phyloP scores from a whole-genome alignment of 768 basidiomycete species.

The Tylopilus intermedius region DNA sequence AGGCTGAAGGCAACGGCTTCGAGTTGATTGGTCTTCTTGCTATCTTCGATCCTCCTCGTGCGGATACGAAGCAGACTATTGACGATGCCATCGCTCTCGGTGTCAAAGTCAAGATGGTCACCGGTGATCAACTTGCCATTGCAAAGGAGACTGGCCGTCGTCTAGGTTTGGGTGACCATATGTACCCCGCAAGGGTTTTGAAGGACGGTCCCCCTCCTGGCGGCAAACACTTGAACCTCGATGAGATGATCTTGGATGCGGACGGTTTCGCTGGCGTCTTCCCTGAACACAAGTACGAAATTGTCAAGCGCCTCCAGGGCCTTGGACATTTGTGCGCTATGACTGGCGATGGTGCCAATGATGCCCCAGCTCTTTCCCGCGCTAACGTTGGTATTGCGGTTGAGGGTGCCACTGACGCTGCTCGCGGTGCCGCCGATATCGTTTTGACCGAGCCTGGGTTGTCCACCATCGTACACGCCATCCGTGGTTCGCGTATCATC shows the following conservation, averaged over 20 bases:
- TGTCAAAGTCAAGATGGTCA: conserved; percentile 99
- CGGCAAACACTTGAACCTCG: conserved; percentile 75
- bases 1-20: conserved; percentile 92
- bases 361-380: conserved; percentile 94
- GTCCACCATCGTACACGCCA: conserved; percentile 98
- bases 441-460: conserved; percentile 98
- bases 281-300: conserved; percentile 99
- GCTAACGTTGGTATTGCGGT: conserved; percentile 99
- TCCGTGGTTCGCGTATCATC: conserved; percentile 96
- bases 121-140: conserved; percentile 99
- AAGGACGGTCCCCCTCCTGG: conserved; percentile 92
- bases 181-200: conserved; percentile 99
- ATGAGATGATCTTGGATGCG: conserved; percentile 99
- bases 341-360: conserved; percentile 99
- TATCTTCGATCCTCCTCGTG: conserved; percentile 97
- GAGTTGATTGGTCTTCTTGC: conserved; percentile 95
- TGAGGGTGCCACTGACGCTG: conserved; percentile 98
- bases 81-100: conserved; percentile 94
- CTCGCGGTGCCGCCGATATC: conserved; percentile 97
- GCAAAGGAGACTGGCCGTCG: conserved; percentile 99
- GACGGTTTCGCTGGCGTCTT: conserved; percentile 99
- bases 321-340: conserved; percentile 95
- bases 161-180: conserved; percentile 97
- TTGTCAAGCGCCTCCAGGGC: conserved; percentile 96
- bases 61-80: conserved; percentile 98